Evolutionary conservation across 2,329 filamentous ascomycete species (phyloP), one percentile per base, ranked within the genome.

Genomic region (Intubia oerlemansii): DNA sequence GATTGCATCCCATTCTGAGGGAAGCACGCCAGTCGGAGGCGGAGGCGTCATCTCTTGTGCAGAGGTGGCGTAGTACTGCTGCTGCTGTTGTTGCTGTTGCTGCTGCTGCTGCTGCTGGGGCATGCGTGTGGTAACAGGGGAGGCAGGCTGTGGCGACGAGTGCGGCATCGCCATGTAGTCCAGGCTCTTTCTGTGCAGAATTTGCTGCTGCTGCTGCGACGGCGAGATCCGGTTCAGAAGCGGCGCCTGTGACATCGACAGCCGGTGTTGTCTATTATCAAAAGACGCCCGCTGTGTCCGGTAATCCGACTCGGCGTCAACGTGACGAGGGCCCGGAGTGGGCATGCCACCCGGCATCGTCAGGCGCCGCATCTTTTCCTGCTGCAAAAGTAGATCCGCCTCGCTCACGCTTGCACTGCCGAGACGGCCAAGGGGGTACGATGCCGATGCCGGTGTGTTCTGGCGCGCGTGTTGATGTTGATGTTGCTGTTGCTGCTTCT

Each of bases 1-100:
- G 1, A 91, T 59, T 2, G 73, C 68, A 46, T 91, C 81, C 82
- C 81, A 91, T 40, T 88, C 79, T 0, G 68, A 58, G 7, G 70
- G 53, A 1, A 69, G 69, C 10, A 73, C 59, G 11, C 50, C 28
- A 2, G 34, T 29, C 2, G 32, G 25, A n/a, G n/a, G n/a, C n/a
- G n/a, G n/a, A 7, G 4, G 46, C 36, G 42, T 38, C 22, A 50
- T 39, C 39, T 59, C 55, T 26, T 49, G 49, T 22, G 47, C 46
- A 11, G 49, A 48, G 24, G 25, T 15, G 2, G 20, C 15, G 5
- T 39, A 46, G 41, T 54, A 47, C 31, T 53, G 39, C 39, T 53
- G 45, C 23, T 17, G 24, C 15, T 24, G n/a, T n/a, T n/a, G n/a
- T n/a, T n/a, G n/a, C n/a, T n/a, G n/a, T n/a, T n/a, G n/a, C n/a